Evolutionary conservation across 192 early-diverging fungal species (phyloP).

Genomic region (Chytriomyces hyalinus): DNA sequence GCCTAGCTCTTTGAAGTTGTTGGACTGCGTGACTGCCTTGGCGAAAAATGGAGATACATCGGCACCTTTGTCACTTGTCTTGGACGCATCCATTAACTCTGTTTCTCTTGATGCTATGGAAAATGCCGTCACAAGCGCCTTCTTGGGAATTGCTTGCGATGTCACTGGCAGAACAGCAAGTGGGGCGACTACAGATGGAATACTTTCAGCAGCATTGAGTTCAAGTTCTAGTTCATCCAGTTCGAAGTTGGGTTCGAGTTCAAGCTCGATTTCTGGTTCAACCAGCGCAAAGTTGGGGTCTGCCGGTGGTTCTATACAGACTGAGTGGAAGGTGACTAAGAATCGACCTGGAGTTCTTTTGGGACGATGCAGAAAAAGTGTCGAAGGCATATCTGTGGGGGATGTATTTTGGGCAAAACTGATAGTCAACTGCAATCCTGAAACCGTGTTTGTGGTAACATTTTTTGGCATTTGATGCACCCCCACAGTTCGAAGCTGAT

Average conservation of each 20-base stretch:
- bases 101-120: not conserved
- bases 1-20: not conserved
- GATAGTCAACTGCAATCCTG: constrained; percentile 51
- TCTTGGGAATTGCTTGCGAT: constrained; percentile 7
- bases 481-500: not conserved
- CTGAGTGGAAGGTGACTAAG: constrained; percentile 53
- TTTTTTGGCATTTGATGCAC: not conserved
- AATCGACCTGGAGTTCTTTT: constrained; percentile 42
- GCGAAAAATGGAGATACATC: not conserved
- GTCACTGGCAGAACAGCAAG: not conserved
- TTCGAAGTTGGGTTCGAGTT: not conserved
- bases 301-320: not conserved
- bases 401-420: constrained; percentile 24
- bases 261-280: not conserved
- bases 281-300: not conserved
- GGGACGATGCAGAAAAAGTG: constrained; percentile 42
- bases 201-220: too few relatives aligned
- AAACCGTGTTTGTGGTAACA: constrained; percentile 49
- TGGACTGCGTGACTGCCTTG: not conserved
- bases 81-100: not conserved
- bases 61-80: not conserved
- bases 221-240: too few relatives aligned
- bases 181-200: not conserved
- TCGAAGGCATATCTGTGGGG: constrained; percentile 44
- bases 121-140: constrained; percentile 1